Evolutionary conservation across 108 stramenopile species (phyloP).

Genomic region (Parmales sp.): DNA sequence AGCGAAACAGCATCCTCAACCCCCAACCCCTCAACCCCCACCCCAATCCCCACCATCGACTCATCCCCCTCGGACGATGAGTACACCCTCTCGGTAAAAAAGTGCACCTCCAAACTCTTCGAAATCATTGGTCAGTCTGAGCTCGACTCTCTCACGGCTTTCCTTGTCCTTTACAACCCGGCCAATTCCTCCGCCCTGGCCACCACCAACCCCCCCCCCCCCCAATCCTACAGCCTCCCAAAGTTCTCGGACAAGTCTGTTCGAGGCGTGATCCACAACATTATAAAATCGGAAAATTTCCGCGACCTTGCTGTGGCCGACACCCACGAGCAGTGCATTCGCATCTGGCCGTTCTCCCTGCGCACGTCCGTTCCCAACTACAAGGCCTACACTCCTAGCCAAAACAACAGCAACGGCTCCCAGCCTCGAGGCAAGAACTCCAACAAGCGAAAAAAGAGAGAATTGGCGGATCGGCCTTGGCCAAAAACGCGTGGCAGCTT

Average conservation of each 20-base stretch:
- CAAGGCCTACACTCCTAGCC: conserved; percentile 22
- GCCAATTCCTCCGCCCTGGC: background rate
- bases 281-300: conserved; percentile 37
- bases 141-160: no score
- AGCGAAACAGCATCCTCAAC: background rate
- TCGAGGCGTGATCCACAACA: conserved; percentile 36
- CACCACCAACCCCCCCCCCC: background rate
- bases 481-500: conserved; percentile 58
- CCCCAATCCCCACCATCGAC: background rate
- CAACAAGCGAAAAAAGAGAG: conserved; percentile 24
- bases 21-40: background rate
- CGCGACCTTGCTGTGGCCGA: conserved; percentile 45
- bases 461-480: conserved; percentile 31
- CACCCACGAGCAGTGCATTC: conserved; percentile 48
- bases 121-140: no score
- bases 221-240: background rate
- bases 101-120: no score
- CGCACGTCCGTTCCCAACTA: conserved; percentile 63
- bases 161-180: no score
- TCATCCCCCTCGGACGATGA: background rate
- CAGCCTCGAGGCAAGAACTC: conserved; percentile 15
- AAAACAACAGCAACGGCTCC: conserved; percentile 26
- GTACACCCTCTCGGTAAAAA: no score
- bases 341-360: conserved; percentile 59
- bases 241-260: background rate